Evolutionary conservation across 495 filamentous ascomycete species (phyloP).

Genomic region (Hypoxylon cercidicola): DNA sequence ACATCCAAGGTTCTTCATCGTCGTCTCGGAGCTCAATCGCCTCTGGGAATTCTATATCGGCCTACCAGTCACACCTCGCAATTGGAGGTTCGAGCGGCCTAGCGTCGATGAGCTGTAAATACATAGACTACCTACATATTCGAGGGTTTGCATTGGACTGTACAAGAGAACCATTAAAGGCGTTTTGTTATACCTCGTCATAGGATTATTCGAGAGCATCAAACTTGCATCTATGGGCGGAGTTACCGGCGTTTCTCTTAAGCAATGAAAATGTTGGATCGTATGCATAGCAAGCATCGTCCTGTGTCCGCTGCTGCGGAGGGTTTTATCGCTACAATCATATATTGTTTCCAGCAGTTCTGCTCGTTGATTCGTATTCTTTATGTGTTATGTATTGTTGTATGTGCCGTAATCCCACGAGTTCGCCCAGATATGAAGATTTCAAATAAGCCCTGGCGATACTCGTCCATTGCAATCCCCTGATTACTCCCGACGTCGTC

Average conservation of each 20-base stretch:
- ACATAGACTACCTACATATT: conserved; percentile 10
- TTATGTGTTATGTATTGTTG: too few species aligned
- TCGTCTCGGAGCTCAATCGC: conserved; percentile 67
- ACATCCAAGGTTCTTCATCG: conserved; percentile 66
- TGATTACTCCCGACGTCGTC: conserved; percentile 13
- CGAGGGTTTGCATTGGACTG: conserved; percentile 14
- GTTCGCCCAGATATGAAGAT: background rate
- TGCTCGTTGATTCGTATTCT: conserved; percentile 4
- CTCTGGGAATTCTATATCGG: conserved; percentile 84
- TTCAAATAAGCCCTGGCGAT: too few species aligned
- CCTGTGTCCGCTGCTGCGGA: background rate
- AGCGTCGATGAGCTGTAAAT: conserved; percentile 68
- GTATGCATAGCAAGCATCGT: conserved; percentile 24
- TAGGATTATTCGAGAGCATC: conserved; percentile 12
- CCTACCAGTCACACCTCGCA: conserved; percentile 72
- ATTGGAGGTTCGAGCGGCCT: conserved; percentile 70
- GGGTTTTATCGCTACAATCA: background rate
- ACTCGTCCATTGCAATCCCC: background rate
- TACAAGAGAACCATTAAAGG: background rate
- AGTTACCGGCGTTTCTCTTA: conserved; percentile 29
- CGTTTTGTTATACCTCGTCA: conserved; percentile 21
- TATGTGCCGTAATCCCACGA: too few species aligned
- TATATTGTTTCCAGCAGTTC: background rate
- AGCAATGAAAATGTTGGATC: background rate
- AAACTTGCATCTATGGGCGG: conserved; percentile 31